Conservation (phyloP, 1,284 basidiomycete genomes). For the Ustilago tritici region DNA sequence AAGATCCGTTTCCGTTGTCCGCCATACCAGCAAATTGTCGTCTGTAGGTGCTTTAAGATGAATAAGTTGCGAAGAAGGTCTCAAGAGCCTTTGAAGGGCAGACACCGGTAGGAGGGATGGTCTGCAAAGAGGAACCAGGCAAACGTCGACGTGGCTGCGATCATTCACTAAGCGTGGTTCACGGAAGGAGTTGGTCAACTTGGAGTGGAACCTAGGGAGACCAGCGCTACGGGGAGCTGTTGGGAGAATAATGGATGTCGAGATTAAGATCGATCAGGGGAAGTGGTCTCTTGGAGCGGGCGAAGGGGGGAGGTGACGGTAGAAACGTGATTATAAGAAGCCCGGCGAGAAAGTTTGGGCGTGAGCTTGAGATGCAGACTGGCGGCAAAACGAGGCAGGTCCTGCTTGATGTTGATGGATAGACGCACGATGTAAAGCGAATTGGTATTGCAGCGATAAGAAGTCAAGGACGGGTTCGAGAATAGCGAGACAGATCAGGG, state of each 20-base stretch:
- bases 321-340: conserved; percentile 9
- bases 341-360: not conserved
- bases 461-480: not conserved
- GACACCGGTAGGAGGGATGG: conserved; percentile 34
- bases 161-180: conserved; percentile 38
- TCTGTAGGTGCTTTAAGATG: not conserved
- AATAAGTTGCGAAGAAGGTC: not conserved
- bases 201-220: not conserved
- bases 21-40: conserved; percentile 15
- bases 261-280: not conserved
- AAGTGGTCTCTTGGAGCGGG: not conserved
- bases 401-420: not conserved
- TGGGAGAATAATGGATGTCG: not conserved
- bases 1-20: conserved; percentile 19
- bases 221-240: not conserved
- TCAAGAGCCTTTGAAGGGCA: conserved; percentile 41
- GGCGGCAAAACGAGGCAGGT: not conserved
- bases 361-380: conserved; percentile 2
- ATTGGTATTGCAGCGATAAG: conserved; percentile 1
- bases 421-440: not conserved
- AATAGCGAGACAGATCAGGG: not conserved
- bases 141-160: conserved; percentile 41
- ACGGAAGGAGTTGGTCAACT: not conserved
- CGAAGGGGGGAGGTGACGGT: not conserved
- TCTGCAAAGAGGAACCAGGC: conserved; percentile 31